These are phyloP conservation scores for Pachysandra terminalis DNA, from an alignment of 164 flowering plant genomes.

Conservation along the genomic window DNA sequence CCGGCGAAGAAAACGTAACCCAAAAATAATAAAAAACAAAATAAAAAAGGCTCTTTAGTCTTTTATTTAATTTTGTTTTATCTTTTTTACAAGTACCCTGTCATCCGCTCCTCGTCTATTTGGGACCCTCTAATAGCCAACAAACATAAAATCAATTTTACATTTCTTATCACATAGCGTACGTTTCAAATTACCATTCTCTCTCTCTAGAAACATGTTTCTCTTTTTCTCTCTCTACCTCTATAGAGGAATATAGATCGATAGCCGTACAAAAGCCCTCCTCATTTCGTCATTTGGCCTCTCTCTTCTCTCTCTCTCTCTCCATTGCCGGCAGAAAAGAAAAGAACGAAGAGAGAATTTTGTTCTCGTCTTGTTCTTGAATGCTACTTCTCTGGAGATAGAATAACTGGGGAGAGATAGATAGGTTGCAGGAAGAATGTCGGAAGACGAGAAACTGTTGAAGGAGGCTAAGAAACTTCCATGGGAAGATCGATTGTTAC, in stretches of 20 bases:
- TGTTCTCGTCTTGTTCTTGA: not conserved
- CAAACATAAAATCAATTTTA: no score
- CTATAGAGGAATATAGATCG: not conserved
- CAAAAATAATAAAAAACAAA: no score
- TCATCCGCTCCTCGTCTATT: not conserved
- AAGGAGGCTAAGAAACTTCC: slow-evolving; percentile 97
- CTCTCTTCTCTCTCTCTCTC: slow-evolving; percentile 11
- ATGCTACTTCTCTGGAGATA: not conserved
- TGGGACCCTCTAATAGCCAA: not conserved
- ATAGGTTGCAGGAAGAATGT: slow-evolving; percentile 23
- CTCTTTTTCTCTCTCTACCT: slow-evolving; percentile 10
- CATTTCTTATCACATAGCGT: slow-evolving; percentile 11
- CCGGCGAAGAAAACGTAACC: no score
- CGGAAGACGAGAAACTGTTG: slow-evolving; percentile 92
- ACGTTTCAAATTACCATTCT: slow-evolving; percentile 22
- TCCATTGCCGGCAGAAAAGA: slow-evolving; percentile 23
- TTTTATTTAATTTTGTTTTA: not conserved
- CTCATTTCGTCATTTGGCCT: slow-evolving; percentile 18
- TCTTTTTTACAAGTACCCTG: not conserved
- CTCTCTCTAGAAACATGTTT: not conserved
- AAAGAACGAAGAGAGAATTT: not conserved
- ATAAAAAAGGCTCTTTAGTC: not conserved
- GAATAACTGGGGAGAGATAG: not conserved
- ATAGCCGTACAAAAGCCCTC: not conserved
- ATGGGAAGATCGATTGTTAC: slow-evolving; percentile 93